These are phyloP conservation scores for Trichophyton simii DNA, from an alignment of 2,329 filamentous ascomycete species.

Conservation along the genomic window DNA sequence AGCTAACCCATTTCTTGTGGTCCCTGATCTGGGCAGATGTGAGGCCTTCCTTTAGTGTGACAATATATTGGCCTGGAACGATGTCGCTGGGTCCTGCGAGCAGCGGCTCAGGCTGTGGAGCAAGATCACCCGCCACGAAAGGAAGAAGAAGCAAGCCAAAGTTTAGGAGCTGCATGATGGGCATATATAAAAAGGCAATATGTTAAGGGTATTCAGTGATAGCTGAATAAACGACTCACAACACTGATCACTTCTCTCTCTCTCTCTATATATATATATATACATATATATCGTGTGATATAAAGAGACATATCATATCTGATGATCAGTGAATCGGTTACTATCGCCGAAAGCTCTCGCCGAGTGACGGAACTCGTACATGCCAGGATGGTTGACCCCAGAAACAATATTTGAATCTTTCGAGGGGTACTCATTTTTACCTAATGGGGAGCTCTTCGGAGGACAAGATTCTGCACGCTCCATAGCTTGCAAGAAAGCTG, in stretches of 20 bases:
- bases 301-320: neutral
- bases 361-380: neutral
- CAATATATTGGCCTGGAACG: conserved; percentile 8
- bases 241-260: neutral
- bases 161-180: neutral
- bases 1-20: conserved; percentile 6
- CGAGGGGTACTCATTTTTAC: neutral
- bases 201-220: neutral
- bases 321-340: neutral
- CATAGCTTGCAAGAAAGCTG: neutral
- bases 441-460: neutral
- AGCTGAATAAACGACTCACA: neutral
- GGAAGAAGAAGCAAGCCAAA: neutral
- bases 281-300: neutral
- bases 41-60: conserved; percentile 10
- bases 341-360: neutral
- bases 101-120: neutral
- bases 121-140: neutral
- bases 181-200: neutral
- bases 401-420: neutral
- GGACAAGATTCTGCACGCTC: neutral
- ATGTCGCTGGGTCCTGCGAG: neutral
- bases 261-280: neutral
- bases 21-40: neutral
- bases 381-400: neutral